Conservation (phyloP, 352 stramenopile genomes). For the Pythium oligandrum region DNA sequence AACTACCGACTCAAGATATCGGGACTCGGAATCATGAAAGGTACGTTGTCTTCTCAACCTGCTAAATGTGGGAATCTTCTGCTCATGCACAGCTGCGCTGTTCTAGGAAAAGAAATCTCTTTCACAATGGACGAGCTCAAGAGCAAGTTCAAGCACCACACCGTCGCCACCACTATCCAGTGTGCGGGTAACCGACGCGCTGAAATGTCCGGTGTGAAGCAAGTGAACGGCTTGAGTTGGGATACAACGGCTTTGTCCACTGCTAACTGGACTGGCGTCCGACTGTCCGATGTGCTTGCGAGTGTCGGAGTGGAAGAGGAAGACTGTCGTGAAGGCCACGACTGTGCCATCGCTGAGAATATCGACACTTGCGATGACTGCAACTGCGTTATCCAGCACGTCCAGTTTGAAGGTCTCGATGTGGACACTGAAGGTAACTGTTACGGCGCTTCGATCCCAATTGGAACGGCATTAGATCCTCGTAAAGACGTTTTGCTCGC, state of each 20-base stretch:
- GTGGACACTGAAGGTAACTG: slow-evolving; percentile 76
- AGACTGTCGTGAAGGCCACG: slow-evolving; percentile 42
- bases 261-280: slow-evolving; percentile 93
- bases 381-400: slow-evolving; percentile 72
- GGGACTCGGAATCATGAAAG: slow-evolving; percentile 51
- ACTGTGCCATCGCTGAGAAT: slow-evolving; percentile 50
- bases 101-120: slow-evolving; percentile 23
- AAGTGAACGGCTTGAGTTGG: slow-evolving; percentile 82
- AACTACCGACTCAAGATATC: slow-evolving; percentile 65
- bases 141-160: slow-evolving; percentile 89
- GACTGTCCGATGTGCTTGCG: slow-evolving; percentile 90
- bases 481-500: slow-evolving; percentile 96
- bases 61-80: no score
- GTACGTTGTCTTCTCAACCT: slow-evolving; percentile 3
- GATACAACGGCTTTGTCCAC: slow-evolving; percentile 91
- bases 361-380: slow-evolving; percentile 52
- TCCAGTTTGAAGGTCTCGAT: slow-evolving; percentile 83
- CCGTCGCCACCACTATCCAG: slow-evolving; percentile 93
- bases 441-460: slow-evolving; percentile 89
- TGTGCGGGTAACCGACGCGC: slow-evolving; percentile 95
- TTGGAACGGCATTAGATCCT: slow-evolving; percentile 92
- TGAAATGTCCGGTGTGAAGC: slow-evolving; percentile 91
- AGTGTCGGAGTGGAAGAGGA: slow-evolving; percentile 82
- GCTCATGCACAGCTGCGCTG: no score
- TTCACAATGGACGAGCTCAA: slow-evolving; percentile 89